phyloP scores from a whole-genome alignment of 2,329 filamentous ascomycete species.

The Alternaria sp. region DNA sequence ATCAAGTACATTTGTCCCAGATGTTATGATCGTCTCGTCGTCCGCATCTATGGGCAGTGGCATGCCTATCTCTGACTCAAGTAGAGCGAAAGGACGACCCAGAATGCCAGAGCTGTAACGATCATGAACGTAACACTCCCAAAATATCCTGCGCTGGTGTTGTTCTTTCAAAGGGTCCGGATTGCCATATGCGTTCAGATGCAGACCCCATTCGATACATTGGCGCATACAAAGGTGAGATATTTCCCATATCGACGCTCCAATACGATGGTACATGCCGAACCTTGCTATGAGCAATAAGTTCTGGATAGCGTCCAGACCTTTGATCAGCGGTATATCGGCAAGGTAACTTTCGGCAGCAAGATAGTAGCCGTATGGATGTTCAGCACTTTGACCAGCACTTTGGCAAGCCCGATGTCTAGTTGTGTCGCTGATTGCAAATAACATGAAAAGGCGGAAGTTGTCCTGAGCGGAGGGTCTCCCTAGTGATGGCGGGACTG shows the following conservation, averaged over 20 bases:
- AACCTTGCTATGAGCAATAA: conserved; percentile 54
- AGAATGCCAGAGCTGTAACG: conserved; percentile 56
- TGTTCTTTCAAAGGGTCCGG: conserved; percentile 46
- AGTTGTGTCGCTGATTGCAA: conserved; percentile 1
- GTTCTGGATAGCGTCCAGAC: conserved; percentile 52
- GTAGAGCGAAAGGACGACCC: conserved; percentile 55
- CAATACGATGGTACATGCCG: conserved; percentile 57
- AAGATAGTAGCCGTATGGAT: conserved; percentile 55
- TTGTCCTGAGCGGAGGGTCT: background rate
- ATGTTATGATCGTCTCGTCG: conserved; percentile 39
- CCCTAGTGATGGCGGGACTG: background rate
- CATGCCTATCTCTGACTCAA: conserved; percentile 52
- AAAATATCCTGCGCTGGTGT: conserved; percentile 54
- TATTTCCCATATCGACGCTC: conserved; percentile 55
- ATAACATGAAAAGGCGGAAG: conserved; percentile 1
- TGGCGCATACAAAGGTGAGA: conserved; percentile 53
- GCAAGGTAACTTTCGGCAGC: conserved; percentile 49
- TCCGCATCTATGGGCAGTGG: conserved; percentile 49
- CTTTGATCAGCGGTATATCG: conserved; percentile 42
- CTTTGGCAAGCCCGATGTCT: conserved; percentile 42
- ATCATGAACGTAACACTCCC: conserved; percentile 58
- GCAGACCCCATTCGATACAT: conserved; percentile 53
- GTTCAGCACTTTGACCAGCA: conserved; percentile 38
- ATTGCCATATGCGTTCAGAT: conserved; percentile 23
- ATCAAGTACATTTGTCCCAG: background rate